phyloP scores from a whole-genome alignment of 257 asterid genomes.

The Euphrasia confusa region DNA sequence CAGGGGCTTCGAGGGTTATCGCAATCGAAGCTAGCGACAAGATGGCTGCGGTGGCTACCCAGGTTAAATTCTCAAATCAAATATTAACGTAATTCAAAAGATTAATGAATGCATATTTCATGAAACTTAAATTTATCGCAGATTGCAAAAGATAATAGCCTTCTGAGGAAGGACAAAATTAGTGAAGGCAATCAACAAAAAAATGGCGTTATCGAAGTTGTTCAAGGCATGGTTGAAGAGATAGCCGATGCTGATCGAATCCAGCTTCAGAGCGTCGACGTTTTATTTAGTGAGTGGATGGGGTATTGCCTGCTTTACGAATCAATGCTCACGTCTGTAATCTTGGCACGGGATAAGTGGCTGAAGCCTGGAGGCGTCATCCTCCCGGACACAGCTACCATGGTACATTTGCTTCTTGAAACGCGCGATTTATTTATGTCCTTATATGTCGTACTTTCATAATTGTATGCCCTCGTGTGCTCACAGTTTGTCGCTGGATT shows the following conservation, averaged over 20 bases:
- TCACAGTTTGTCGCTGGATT: slow-evolving; percentile 85
- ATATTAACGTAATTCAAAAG: background rate
- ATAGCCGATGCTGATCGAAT: slow-evolving; percentile 37
- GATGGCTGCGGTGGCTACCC: slow-evolving; percentile 88
- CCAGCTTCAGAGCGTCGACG: slow-evolving; percentile 69
- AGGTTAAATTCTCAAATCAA: slow-evolving; percentile 40
- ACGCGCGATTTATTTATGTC: background rate
- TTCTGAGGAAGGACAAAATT: slow-evolving; percentile 35
- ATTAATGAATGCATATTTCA: too few relatives aligned
- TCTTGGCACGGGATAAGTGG: slow-evolving; percentile 92
- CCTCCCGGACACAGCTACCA: slow-evolving; percentile 92
- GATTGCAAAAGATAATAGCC: slow-evolving; percentile 77
- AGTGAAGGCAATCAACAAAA: slow-evolving; percentile 23
- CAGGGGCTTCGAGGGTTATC: slow-evolving; percentile 79
- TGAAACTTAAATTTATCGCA: slow-evolving; percentile 27
- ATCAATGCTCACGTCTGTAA: slow-evolving; percentile 86
- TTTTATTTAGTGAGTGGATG: slow-evolving; percentile 94
- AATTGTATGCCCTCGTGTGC: slow-evolving; percentile 1
- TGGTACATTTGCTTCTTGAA: slow-evolving; percentile 39
- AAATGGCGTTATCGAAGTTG: slow-evolving; percentile 60
- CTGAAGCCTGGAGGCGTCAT: slow-evolving; percentile 93
- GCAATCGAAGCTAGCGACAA: slow-evolving; percentile 91
- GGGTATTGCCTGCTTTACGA: slow-evolving; percentile 95
- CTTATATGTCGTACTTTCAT: slow-evolving; percentile 16
- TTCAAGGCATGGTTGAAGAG: slow-evolving; percentile 90